These are phyloP conservation scores for Herpetomonas samuelpessoai DNA, from an alignment of 208 protist genomes.

Conservation along the genomic window DNA sequence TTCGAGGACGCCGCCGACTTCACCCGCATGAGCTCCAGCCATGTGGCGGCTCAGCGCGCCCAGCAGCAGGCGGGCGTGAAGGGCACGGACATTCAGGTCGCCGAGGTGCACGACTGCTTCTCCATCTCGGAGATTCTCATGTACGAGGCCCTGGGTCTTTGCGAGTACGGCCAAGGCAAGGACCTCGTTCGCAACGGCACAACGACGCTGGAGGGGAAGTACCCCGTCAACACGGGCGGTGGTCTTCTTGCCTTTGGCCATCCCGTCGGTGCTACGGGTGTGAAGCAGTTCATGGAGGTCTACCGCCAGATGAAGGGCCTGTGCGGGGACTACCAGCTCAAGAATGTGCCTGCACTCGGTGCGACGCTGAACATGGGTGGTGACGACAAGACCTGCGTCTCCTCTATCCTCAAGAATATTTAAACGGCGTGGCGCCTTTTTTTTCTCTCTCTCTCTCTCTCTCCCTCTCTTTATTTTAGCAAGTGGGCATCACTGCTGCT, in stretches of 20 bases:
- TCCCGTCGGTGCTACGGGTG: slow-evolving; percentile 85
- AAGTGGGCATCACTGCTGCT: too few species aligned
- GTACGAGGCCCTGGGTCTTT: slow-evolving; percentile 92
- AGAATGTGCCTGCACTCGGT: slow-evolving; percentile 71
- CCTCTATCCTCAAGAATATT: slow-evolving; percentile 82
- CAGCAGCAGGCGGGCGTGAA: slow-evolving; percentile 61
- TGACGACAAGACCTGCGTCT: slow-evolving; percentile 91
- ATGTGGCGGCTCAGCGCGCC: slow-evolving; percentile 66
- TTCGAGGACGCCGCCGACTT: slow-evolving; percentile 69
- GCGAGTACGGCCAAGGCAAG: slow-evolving; percentile 77
- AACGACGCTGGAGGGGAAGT: slow-evolving; percentile 67
- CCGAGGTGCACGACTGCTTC: slow-evolving; percentile 94
- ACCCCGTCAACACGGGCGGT: slow-evolving; percentile 91
- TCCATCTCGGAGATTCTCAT: slow-evolving; percentile 90
- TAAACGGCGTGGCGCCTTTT: too few species aligned
- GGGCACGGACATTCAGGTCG: slow-evolving; percentile 62
- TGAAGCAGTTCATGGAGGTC: slow-evolving; percentile 93
- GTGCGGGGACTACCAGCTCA: slow-evolving; percentile 89
- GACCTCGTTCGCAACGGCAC: slow-evolving; percentile 77
- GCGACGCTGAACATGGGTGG: slow-evolving; percentile 92
- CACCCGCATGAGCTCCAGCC: slow-evolving; percentile 74
- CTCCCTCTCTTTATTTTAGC: too few species aligned
- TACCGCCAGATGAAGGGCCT: slow-evolving; percentile 93
- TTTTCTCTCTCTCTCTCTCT: too few species aligned
- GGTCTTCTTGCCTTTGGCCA: slow-evolving; percentile 91